phyloP scores from a whole-genome alignment of 768 basidiomycete genomes.

The Serendipita sp. region DNA sequence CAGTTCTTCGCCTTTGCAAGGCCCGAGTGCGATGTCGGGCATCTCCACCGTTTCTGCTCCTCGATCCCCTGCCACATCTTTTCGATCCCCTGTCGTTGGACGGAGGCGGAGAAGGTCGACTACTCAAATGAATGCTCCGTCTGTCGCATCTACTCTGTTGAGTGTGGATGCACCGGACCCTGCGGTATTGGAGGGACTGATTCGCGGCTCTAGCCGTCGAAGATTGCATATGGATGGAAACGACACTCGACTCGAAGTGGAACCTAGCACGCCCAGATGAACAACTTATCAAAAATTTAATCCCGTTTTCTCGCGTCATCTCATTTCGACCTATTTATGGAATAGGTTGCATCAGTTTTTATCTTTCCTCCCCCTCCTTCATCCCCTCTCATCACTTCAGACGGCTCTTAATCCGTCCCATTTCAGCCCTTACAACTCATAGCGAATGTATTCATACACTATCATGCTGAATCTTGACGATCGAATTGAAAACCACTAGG shows the following conservation, averaged over 20 bases:
- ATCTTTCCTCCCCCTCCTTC: no score
- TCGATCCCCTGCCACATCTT: not conserved
- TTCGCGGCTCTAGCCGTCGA: not conserved
- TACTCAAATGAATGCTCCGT: not conserved
- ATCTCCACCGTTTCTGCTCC: not conserved
- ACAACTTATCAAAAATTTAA: not conserved
- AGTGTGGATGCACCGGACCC: not conserved
- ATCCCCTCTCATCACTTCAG: not conserved
- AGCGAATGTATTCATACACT: not conserved
- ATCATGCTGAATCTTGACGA: not conserved
- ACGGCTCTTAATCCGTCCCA: not conserved
- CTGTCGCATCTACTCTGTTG: not conserved
- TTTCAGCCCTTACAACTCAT: not conserved
- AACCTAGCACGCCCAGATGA: not conserved
- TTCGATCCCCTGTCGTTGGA: not conserved
- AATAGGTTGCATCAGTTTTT: not conserved
- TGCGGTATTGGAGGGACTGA: not conserved
- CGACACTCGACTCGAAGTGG: not conserved
- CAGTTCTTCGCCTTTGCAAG: not conserved
- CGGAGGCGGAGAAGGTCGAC: not conserved
- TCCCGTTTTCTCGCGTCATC: not conserved
- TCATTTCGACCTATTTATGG: not conserved
- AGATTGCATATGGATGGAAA: not conserved
- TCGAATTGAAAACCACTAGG: not conserved
- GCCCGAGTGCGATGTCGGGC: not conserved